Base-by-base conservation (phyloP, 257 asterid species). In the Lycium ferocissimum region DNA sequence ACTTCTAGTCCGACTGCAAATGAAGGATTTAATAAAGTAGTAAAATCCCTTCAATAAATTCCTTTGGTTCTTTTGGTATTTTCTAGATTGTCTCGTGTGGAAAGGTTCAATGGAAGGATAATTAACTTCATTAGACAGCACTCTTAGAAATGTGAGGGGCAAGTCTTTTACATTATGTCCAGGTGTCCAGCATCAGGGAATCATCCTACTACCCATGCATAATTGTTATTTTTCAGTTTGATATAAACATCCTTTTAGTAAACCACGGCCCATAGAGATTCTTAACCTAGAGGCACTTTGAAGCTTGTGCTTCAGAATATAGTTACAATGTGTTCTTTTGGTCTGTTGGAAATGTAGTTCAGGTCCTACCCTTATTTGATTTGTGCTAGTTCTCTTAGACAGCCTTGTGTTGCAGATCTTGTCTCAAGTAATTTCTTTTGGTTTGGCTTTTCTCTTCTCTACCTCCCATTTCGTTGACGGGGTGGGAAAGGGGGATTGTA, bases 361-460 rank as follows among this genome's bases (percentile, higher is more conserved):
- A 3, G 47, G 26, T 51, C 47, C 43, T 76, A 51, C 45, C 14
- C 63, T 26, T 26, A 9, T 76, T 53, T 53, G 63, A 76, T 76
- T 33, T 26, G 49, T 26, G 26, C 65, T 51, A 76, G 47, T 53
- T 76, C 40, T 53, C 33, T 76, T 51, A 51, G 62, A 53, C 63
- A 53, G 15, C 26, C 15, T 76, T 76, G 45, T 76, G 26, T 53
- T 53, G 65, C 65, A 76, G 82, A 53, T 76, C 63, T 53, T 76
- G 82, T 76, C 51, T 18, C 26, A 53, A 7, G 82, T 53, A 76
- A 76, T 76, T 76, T 51, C 82, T 76, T 51, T 76, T 51, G 47
- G 65, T 51, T 53, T 76, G 82, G 13, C 22, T 22, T 51, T 76
- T 75, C 61, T 47, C 72, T 72, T 45, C 58, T 49, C 12, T 75